Evolutionary conservation across 306 rosid species (phyloP), one percentile per base, ranked within the genome.

Genomic region (Lithocarpus polystachyus): DNA sequence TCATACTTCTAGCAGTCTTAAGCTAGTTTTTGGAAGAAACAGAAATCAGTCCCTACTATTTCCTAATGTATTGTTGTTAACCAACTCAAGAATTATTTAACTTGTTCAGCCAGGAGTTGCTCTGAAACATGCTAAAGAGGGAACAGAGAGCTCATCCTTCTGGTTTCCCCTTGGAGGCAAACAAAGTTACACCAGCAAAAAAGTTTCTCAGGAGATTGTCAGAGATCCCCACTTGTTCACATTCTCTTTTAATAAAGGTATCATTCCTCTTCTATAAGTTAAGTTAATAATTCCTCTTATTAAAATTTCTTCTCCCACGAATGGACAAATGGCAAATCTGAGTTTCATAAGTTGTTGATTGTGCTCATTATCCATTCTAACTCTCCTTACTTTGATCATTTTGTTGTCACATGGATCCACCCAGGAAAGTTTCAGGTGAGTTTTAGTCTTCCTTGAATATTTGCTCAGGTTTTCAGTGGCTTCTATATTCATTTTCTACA

Each of bases 141-240:
- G 98, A 81, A 96, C 98, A 79, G 99, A 96, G 89, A 96, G 91
- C 90, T 93, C 99, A 76, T 61, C 94, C 71, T 96, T 96, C 92
- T 96, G 99, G 99, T 90, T 73, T 87, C 87, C 97, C 31, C 90
- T 93, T 75, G 99, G 99, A 74, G 99, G 99, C 71, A 96, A 96
- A 87, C 96, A 96, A 88, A 87, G 83, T 79, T 87, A 88, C 87
- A 89, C 82, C 77, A 84, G 91, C 80, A 93, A 91, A 87, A 96
- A 90, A 72, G 84, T 71, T 78, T 54, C 89, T 53, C 84, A 79
- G 62, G 99, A 96, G 68, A 67, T 83, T 73, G 87, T 85, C 84
- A 84, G 93, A 86, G 99, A 96, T 80, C 97, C 98, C 40, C 99
- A 93, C 87, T 89, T 96, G 79, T 96, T 90, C 85, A 54, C 93